Evolutionary conservation across 768 basidiomycete species (phyloP).

Genomic region (Sporobolomyces pararoseus): DNA sequence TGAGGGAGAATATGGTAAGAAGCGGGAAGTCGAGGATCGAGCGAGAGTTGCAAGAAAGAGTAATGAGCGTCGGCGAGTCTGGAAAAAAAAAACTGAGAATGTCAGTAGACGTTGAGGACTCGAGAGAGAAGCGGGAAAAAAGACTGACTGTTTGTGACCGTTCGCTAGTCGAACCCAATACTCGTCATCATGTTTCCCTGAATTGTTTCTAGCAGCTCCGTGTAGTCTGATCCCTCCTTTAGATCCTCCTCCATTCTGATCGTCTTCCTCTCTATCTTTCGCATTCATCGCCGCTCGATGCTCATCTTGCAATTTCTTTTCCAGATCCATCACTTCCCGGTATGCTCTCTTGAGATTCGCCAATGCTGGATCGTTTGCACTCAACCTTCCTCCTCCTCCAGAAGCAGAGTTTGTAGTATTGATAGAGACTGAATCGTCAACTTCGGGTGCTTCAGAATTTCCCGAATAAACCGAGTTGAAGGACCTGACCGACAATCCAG

Average conservation of each 20-base stretch:
- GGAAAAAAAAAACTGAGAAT: conserved; percentile 46
- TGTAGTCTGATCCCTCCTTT: conserved; percentile 9
- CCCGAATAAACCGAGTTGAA: conserved; percentile 58
- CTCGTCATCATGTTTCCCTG: conserved; percentile 43
- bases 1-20: conserved; percentile 82
- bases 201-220: conserved; percentile 7
- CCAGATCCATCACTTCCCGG: conserved; percentile 72
- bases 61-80: conserved; percentile 89
- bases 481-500: conserved; percentile 56
- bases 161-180: conserved; percentile 52
- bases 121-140: conserved; percentile 51
- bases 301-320: conserved; percentile 71
- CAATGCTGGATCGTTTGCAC: conserved; percentile 61
- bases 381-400: too few species aligned
- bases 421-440: conserved; percentile 40
- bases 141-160: conserved; percentile 74
- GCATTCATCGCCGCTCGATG: conserved; percentile 66
- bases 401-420: conserved; percentile 3
- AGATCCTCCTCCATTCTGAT: conserved; percentile 3
- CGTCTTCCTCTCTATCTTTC: conserved; percentile 37
- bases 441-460: conserved; percentile 23
- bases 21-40: conserved; percentile 79
- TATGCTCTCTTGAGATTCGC: conserved; percentile 75
- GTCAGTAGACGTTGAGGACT: conserved; percentile 63
- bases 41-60: conserved; percentile 76